Evolutionary conservation across 768 basidiomycete species (phyloP).

Genomic region (Mycena galericulata): DNA sequence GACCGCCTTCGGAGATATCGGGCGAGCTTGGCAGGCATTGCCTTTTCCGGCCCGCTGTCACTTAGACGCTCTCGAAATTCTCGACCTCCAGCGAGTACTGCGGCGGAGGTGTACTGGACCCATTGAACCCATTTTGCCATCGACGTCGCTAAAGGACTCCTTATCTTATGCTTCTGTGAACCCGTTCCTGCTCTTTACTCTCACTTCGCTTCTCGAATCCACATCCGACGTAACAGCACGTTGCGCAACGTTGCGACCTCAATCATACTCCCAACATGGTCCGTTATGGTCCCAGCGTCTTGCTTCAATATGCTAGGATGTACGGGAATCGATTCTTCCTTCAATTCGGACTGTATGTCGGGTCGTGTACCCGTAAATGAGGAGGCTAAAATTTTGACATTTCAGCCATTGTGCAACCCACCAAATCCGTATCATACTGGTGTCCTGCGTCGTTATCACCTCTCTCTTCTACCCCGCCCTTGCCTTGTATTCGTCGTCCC

Average conservation of each 20-base stretch:
- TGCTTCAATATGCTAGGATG: conserved; percentile 54
- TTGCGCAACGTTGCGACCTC: conserved; percentile 17
- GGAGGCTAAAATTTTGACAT: conserved; percentile 17
- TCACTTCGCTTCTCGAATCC: conserved; percentile 29
- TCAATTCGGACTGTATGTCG: conserved; percentile 82
- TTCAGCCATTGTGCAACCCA: conserved; percentile 88
- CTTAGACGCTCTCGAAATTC: no score
- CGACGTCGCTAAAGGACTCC: neutral
- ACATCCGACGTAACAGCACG: conserved; percentile 22
- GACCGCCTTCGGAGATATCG: no score
- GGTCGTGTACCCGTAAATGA: conserved; percentile 23
- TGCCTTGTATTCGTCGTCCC: conserved; percentile 82
- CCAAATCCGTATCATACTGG: conserved; percentile 89
- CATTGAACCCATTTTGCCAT: neutral
- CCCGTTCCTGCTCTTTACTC: conserved; percentile 13
- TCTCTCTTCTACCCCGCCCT: conserved; percentile 93
- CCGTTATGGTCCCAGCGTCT: conserved; percentile 20
- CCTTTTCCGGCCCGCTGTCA: no score
- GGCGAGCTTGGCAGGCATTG: no score
- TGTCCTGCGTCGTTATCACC: conserved; percentile 89
- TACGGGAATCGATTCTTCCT: conserved; percentile 68
- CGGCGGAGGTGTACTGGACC: neutral
- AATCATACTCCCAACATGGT: conserved; percentile 29
- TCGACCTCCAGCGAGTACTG: no score
- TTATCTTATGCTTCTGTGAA: conserved; percentile 34